phyloP scores from a whole-genome alignment of 352 stramenopile species.

The Globisporangium megalacanthum region DNA sequence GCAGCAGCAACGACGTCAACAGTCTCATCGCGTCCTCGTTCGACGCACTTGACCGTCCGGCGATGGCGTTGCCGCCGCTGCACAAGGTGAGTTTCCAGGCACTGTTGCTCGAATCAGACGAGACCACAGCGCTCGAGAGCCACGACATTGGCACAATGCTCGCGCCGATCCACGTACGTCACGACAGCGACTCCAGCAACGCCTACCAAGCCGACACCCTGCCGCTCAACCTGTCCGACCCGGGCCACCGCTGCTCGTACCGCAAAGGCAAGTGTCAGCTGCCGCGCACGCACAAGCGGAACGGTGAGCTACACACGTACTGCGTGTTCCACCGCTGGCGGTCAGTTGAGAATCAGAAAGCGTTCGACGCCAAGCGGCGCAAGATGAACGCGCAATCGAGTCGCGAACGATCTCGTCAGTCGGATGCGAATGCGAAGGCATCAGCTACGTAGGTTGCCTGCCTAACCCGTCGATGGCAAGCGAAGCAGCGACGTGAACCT shows the following conservation, averaged over 20 bases:
- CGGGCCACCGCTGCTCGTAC: slow-evolving; percentile 34
- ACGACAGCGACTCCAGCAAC: background rate
- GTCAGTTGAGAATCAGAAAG: slow-evolving; percentile 52
- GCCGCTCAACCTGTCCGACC: slow-evolving; percentile 6
- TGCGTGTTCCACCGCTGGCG: slow-evolving; percentile 59
- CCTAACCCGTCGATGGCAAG: no score
- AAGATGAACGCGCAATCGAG: background rate
- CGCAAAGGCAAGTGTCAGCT: slow-evolving; percentile 40
- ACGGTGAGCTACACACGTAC: slow-evolving; percentile 52
- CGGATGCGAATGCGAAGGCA: no score
- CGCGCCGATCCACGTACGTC: slow-evolving; percentile 1
- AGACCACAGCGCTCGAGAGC: background rate
- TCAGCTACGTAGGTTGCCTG: no score
- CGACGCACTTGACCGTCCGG: background rate
- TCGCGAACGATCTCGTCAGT: background rate
- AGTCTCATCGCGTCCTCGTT: background rate
- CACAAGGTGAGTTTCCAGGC: slow-evolving; percentile 10
- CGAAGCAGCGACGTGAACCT: no score
- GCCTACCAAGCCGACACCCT: background rate
- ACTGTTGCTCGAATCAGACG: background rate
- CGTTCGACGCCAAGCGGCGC: slow-evolving; percentile 47
- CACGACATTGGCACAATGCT: background rate
- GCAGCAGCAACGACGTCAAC: background rate
- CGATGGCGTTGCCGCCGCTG: background rate
- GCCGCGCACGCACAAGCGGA: slow-evolving; percentile 63